phyloP scores from a whole-genome alignment of 345 rosid species.

The Orychophragmus violaceus region DNA sequence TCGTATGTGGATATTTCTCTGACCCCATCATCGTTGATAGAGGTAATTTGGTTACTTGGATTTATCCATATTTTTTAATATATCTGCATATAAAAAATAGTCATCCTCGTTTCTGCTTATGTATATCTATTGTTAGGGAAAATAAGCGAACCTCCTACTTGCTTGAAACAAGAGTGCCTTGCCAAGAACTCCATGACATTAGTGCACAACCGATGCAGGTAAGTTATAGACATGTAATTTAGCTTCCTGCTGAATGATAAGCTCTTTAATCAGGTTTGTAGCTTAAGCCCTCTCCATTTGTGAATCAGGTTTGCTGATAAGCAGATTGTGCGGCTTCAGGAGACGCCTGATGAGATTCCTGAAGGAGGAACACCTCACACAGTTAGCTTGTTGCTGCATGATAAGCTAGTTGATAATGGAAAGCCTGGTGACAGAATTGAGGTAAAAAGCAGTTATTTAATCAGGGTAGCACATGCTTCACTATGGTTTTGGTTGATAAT shows the following conservation, averaged over 20 bases:
- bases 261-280: no score
- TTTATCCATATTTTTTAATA: neutral
- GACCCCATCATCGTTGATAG: constrained; percentile 89
- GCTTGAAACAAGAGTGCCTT: constrained; percentile 76
- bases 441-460: constrained; percentile 38
- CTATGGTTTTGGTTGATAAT: neutral
- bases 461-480: neutral
- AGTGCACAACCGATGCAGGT: constrained; percentile 98
- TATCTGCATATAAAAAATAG: neutral
- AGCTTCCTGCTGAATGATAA: neutral
- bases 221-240: neutral
- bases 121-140: constrained; percentile 54
- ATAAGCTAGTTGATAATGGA: constrained; percentile 89
- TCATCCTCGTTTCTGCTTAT: neutral
- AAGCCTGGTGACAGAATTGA: constrained; percentile 98
- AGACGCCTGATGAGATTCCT: constrained; percentile 96
- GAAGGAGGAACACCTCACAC: constrained; percentile 98
- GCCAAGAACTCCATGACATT: constrained; percentile 86
- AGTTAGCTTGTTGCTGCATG: constrained; percentile 95
- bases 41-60: constrained; percentile 46
- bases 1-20: constrained; percentile 76
- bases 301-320: constrained; percentile 80
- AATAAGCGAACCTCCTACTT: constrained; percentile 69
- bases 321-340: constrained; percentile 99
- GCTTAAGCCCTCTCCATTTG: no score